Evolutionary conservation across 495 filamentous ascomycete genomes (phyloP), one percentile per base, ranked within the genome.

Genomic region (Lentithecium fluviatile): DNA sequence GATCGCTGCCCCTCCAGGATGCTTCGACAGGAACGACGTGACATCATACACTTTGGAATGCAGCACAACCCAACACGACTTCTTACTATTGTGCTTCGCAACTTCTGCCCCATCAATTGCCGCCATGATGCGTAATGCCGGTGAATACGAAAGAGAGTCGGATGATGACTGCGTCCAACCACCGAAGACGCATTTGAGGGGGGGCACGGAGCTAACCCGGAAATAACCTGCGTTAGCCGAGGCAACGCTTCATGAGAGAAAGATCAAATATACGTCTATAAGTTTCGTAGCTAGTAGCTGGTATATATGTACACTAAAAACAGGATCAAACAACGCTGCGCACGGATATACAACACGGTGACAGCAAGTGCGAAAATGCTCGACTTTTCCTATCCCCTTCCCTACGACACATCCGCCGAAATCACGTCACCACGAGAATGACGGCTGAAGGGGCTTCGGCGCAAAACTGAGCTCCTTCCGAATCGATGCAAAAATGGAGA

Each of bases 1-100:
- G 57, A 95, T 71, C 49, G 93, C 87, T 63, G 82, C 82, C 52
- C 91, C 91, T 57, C 90, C 91, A 29, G 91, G 91, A 73, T 96
- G 91, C 49, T 88, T 82, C 45, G 85, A 78, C 48, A 95, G 69
- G 66, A 96, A 96, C 24, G 84, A 80, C 20, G 91, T 93, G 55
- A 96, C 81, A 78, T 96, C 89, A 79, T 90, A 96, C 62, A 96
- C 91, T 58, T 89, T 90, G n/a, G 78, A 79, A 17, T 88, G 90
- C 25, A 94, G 70, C 1, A 88, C 88, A 60, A 96, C 87, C 78
- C 88, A 96, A 77, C 91, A 95, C 21, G 89, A 93, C 73, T 89
- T 85, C 45, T 71, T 73, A 48, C 78, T 84, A 69, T 88, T 91
- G 72, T 91, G 89, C 62, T 83, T 78, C 68, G 85, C 83, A 66